Evolutionary conservation across 2,329 filamentous ascomycete genomes (phyloP), one percentile per base, ranked within the genome.

Genomic region (Grosmannia serpens): DNA sequence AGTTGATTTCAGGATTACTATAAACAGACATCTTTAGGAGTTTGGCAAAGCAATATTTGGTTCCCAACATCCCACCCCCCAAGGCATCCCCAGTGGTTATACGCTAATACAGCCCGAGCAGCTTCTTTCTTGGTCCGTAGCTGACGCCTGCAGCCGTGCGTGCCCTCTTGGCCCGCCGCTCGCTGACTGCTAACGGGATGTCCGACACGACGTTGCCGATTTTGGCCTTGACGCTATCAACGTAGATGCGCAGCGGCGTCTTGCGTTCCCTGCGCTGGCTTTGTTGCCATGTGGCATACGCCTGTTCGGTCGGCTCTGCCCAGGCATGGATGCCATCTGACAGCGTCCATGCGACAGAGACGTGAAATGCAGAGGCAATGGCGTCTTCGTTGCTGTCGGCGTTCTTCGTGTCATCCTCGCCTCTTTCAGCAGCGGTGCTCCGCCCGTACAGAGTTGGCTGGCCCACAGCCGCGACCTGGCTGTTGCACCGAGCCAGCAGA

Each of bases 331-430:
- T 74, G 0, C 83, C 84, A 49, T 74, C 69, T 11, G 75, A 70
- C 62, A 92, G 77, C 1, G 82, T 87, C 94, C 92, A 97, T 0
- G 87, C 94, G 58, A 99, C 83, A 52, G 91, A 96, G 60, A 97
- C 75, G 71, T 99, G 94, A 67, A 96, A 96, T 26, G 80, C 82
- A 57, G 24, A 56, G 55, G 58, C 68, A 8, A 61, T 44, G 11
- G 68, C 68, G 5, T 57, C 60, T 15, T 13, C 46, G 1, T 17
- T 8, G 52, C 10, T 24, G 17, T 33, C 26, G 15, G 27, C 20
- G 44, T 38, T 8, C 44, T 8, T 31, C 24, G 17, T 29, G 44
- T 26, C 15, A 6, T 33, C 11, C 29, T 27, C 15, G n/a, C 17
- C 24, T 10, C n/a, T 17, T 20, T 22, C 29, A 2, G 29, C 29